Evolutionary conservation across 176 grass and related monocot genomes (phyloP), one percentile per base, ranked within the genome.

Genomic region (Leersia perrieri): DNA sequence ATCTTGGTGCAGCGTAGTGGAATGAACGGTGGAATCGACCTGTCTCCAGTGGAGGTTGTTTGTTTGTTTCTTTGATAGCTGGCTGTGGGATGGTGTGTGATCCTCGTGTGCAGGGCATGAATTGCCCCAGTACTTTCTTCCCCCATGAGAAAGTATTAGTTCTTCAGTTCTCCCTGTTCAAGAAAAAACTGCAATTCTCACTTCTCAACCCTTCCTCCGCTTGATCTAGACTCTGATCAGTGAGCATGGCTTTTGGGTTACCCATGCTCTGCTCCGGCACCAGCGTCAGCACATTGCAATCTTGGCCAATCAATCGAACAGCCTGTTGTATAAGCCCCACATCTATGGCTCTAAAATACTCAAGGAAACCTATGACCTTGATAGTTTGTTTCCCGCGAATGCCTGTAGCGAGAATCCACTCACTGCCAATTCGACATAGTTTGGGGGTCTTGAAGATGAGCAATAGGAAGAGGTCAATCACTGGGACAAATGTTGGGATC

Each of bases 401-500:
- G 36, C 72, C 66, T 47, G 74, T 15, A 5, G 18, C 14, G 26
- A 69, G 12, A 33, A 78, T 34, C 23, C 66, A 33, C 28, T 81
- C 13, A 30, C 35, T 66, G 0, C n/a, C 4, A 20, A 16, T 29
- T 60, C 30, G 0, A 66, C 65, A 20, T 36, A n/a, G 0, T 76
- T 72, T 29, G 1, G 53, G 44, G 42, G 29, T 5, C 30, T 20
- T 71, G 58, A 44, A 22, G 72, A 58, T 79, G 68, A 84, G 69
- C 30, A 69, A 73, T 18, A 58, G 57, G 62, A 89, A 49, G 47
- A 67, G 8, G n/a, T 22, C 1, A 26, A 60, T 29, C 47, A 67
- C 11, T 63, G 42, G 22, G 65, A 74, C 82, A 87, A 75, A 90
- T 36, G 65, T 84, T 80, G 92, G 87, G 74, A 85, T 66, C 34